Evolutionary conservation across 2,329 filamentous ascomycete genomes (phyloP), one percentile per base, ranked within the genome.

Genomic region (Calonectria pseudoturangicola): DNA sequence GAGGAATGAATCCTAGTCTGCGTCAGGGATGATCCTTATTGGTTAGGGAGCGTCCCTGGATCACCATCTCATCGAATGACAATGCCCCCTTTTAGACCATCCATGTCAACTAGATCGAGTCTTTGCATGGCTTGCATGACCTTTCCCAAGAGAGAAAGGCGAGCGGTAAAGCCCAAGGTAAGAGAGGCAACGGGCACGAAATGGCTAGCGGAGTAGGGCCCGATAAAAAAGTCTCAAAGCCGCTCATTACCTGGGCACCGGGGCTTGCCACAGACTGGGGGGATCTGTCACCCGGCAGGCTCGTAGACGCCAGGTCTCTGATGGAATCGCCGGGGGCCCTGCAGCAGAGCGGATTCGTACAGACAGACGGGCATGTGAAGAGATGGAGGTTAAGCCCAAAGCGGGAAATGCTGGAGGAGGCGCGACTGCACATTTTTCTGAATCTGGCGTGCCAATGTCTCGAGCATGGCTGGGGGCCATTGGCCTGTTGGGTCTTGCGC

Each of bases 1-100:
- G 27, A 28, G 64, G 64, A 66, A 66, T 66, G 64, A 66, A 43
- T 30, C 48, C 36, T 28, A 16, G n/a, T 18, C 27, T 28, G 60
- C 60, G 33, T 30, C 25, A 41, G 25, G 50, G 48, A 43, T 28
- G 48, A 43, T 21, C 25, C 27, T 56, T 3, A 66, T 66, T 66
- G 64, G 64, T n/a, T 9, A 56, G 27, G 30, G 30, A n/a, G 8
- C 18, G 30, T 21, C 30, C 21, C 33, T 9, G 51, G 30, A 56
- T 56, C 30, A 7, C 39, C 51, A n/a, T 39, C 18, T 56, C 25
- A 25, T n/a, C 51, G 51, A 56, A 39, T 39, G 13, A 25, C 30
- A 36, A 12, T 30, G 43, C 2, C 8, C 30, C 51, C 4, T 36
- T 27, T n/a, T 28, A n/a, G 51, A 56, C 51, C 51, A 45, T 30